A percentile compares a stretch with the other conserved stretches of the same genome.
These are phyloP conservation scores for Cladosporium sp. DNA, from an alignment of 2,329 filamentous ascomycete genomes.

Conservation along the genomic window DNA sequence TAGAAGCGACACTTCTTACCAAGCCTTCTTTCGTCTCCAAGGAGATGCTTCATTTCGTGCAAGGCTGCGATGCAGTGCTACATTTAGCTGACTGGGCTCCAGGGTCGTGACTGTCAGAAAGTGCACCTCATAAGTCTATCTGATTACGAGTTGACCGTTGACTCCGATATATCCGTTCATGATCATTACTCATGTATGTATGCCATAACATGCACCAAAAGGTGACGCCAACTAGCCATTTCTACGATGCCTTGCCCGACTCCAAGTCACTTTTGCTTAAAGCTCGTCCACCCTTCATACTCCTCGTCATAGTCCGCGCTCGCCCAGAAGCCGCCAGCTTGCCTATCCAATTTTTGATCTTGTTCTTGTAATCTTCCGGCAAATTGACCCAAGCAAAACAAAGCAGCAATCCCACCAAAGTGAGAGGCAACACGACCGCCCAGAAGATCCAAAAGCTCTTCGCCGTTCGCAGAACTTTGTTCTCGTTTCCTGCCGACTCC, in stretches of 20 bases:
- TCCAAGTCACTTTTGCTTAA: not conserved
- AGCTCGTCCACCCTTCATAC: not conserved
- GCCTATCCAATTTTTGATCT: not conserved
- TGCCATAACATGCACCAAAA: too few relatives aligned
- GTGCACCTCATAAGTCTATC: too few relatives aligned
- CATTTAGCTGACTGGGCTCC: too few relatives aligned
- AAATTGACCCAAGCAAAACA: not conserved
- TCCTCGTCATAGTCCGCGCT: not conserved
- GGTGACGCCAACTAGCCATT: too few relatives aligned
- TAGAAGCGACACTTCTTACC: too few relatives aligned
- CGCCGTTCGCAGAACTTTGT: not conserved
- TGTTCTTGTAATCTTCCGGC: not conserved
- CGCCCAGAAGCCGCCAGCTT: not conserved
- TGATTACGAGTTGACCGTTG: too few relatives aligned
- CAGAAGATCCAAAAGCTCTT: constrained; percentile 19
- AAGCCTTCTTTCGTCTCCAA: too few relatives aligned
- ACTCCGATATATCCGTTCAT: too few relatives aligned
- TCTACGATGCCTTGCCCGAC: not conserved
- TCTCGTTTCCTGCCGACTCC: not conserved
- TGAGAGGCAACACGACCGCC: constrained; percentile 16
- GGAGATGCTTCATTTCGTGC: too few relatives aligned
- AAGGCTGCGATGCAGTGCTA: too few relatives aligned
- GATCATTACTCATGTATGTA: too few relatives aligned
- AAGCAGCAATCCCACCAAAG: not conserved
- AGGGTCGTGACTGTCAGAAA: too few relatives aligned